Evolutionary conservation across 2,329 filamentous ascomycete species (phyloP), one percentile per base, ranked within the genome.

Genomic region (Apiospora saccharicola): DNA sequence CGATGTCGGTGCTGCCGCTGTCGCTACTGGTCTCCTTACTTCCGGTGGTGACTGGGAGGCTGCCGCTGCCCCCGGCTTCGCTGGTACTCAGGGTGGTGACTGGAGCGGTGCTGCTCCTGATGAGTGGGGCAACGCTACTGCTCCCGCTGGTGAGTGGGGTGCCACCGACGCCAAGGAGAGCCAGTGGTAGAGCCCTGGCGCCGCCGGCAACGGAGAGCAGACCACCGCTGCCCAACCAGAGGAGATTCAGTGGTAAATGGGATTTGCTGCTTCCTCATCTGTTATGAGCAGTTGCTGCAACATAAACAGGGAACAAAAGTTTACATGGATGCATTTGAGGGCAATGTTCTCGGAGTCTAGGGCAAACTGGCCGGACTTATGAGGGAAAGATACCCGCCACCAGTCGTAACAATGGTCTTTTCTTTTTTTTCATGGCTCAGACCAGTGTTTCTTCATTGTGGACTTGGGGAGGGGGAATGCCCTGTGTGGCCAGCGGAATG

Each of bases 321-420:
- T 64, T 64, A 64, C 72, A 72, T 70, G 72, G 70, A 68, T 75
- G 71, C 73, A 75, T 72, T 61, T 71, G 74, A 76, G 75, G 76
- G 73, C 76, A 70, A 72, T 76, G 77, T 78, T 79, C 81, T 79
- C 82, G 82, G 80, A 82, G 81, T 75, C 76, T 78, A 85, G 86
- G 84, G 87, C 85, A 85, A 88, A 87, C 90, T 90, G 88, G 88
- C 85, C 87, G 92, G 91, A 92, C 95, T 98, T 89, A 98, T 93
- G 95, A 98, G 95, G 96, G 96, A 98, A 98, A 98, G 96, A 98
- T 95, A 98, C 92, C 94, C 89, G 83, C 71, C 83, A 80, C 82
- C 82, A 82, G 85, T 83, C 78, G 75, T 74, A 74, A 71, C 75
- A 74, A 74, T 74, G 43, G 73, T 76, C 34, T 70, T 43, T 37